Conservation (phyloP, 106 monocot species). For the Hemerocallis citrina region DNA sequence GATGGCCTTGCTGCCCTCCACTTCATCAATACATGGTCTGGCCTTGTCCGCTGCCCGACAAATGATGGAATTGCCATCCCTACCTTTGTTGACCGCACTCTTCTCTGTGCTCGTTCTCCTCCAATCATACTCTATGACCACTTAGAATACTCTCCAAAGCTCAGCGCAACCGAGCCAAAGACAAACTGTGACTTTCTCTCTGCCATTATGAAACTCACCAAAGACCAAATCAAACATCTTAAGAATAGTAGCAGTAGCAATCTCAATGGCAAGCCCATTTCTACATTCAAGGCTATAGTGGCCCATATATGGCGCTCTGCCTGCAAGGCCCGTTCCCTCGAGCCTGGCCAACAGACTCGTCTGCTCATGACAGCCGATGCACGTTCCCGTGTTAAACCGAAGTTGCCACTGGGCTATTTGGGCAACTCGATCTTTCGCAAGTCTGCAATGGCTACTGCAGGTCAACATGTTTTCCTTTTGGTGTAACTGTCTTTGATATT, state of each 20-base stretch:
- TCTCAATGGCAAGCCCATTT: neutral
- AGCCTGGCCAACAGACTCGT: constrained; percentile 11
- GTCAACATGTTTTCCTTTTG: too few species aligned
- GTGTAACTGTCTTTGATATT: too few species aligned
- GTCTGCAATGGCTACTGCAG: too few species aligned
- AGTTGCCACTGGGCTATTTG: constrained; percentile 29
- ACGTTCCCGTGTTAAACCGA: constrained; percentile 26
- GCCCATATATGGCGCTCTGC: constrained; percentile 51
- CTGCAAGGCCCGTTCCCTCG: constrained; percentile 37
- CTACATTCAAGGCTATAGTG: constrained; percentile 34
- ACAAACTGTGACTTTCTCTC: constrained; percentile 1
- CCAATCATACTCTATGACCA: constrained; percentile 24
- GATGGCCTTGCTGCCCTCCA: constrained; percentile 43
- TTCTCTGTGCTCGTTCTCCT: constrained; percentile 29
- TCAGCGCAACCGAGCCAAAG: neutral
- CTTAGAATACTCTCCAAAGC: constrained; percentile 23
- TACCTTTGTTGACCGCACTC: constrained; percentile 34
- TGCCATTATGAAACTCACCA: constrained; percentile 31
- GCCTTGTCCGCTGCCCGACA: constrained; percentile 22
- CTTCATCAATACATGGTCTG: constrained; percentile 55
- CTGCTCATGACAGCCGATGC: constrained; percentile 34
- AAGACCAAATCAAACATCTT: constrained; percentile 20
- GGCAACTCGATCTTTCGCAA: constrained; percentile 45
- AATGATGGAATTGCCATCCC: neutral
- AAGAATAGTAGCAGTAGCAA: neutral